Evolutionary conservation across 2,329 filamentous ascomycete species (phyloP).

Genomic region (Calonectria naviculata): DNA sequence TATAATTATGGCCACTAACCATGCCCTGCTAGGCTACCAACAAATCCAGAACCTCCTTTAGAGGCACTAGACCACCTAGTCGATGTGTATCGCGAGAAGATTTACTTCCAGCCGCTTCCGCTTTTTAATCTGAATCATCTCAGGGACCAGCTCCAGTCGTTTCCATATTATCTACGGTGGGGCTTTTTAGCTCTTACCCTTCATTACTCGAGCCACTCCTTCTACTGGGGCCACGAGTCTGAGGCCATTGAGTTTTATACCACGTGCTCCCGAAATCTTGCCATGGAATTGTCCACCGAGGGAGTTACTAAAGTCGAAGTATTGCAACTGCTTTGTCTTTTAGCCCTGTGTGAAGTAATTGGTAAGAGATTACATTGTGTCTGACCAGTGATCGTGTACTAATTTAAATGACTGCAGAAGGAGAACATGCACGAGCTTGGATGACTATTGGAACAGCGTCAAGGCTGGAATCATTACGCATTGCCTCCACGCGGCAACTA

Average conservation of each 20-base stretch:
- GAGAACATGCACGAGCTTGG: conserved; percentile 32
- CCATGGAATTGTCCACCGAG: conserved; percentile 29
- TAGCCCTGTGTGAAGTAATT: conserved; percentile 34
- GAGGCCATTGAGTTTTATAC: conserved; percentile 37
- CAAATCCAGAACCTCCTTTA: conserved; percentile 26
- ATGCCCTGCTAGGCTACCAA: conserved; percentile 12
- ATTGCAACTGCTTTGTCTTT: conserved; percentile 31
- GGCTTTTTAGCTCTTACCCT: conserved; percentile 28
- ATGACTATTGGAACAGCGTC: conserved; percentile 37
- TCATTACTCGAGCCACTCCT: conserved; percentile 19
- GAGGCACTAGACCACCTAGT: conserved; percentile 22
- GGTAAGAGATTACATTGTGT: not conserved
- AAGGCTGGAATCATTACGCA: conserved; percentile 29
- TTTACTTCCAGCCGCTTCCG: conserved; percentile 35
- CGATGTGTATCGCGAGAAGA: conserved; percentile 24
- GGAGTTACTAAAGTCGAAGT: conserved; percentile 24
- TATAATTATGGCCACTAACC: not conserved
- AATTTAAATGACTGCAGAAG: not conserved
- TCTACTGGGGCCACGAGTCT: conserved; percentile 27
- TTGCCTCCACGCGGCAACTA: not conserved
- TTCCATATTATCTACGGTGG: conserved; percentile 35
- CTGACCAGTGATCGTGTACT: fast-evolving
- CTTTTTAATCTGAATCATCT: conserved; percentile 30
- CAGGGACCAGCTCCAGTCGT: conserved; percentile 1
- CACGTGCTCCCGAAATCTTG: conserved; percentile 26